A percentile compares a stretch with the other conserved stretches of the same genome.
These are phyloP conservation scores for Thalassiosira livingstoniorum DNA, from an alignment of 352 stramenopile species.

Conservation along the genomic window DNA sequence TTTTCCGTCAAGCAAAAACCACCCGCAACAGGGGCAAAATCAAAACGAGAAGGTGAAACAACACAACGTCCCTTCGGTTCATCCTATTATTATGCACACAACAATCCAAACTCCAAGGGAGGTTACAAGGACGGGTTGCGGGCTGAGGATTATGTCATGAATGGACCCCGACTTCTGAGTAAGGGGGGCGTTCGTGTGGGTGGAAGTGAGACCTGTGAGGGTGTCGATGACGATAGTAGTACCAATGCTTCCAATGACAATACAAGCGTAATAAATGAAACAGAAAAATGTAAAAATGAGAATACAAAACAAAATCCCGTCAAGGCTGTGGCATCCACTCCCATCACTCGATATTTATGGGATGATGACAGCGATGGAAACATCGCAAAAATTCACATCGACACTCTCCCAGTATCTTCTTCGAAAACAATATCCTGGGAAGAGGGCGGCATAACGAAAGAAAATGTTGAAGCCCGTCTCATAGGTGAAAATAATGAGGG, in stretches of 20 bases:
- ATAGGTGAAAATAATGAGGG: slow-evolving; percentile 54
- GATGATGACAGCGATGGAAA: slow-evolving; percentile 71
- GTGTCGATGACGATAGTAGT: slow-evolving; percentile 11
- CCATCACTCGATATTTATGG: slow-evolving; percentile 79
- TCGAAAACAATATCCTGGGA: slow-evolving; percentile 47
- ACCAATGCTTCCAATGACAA: slow-evolving; percentile 4
- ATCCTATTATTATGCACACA: slow-evolving; percentile 84
- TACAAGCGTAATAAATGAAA: neutral
- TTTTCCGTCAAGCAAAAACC: slow-evolving; percentile 61
- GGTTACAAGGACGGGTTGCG: slow-evolving; percentile 82
- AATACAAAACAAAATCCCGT: slow-evolving; percentile 8
- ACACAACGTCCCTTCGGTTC: slow-evolving; percentile 73
- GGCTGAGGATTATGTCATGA: slow-evolving; percentile 84
- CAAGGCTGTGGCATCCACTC: slow-evolving; percentile 21
- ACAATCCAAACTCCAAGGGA: slow-evolving; percentile 60
- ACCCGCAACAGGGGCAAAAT: slow-evolving; percentile 11
- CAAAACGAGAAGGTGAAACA: neutral
- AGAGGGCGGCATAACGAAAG: slow-evolving; percentile 51
- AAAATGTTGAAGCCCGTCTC: slow-evolving; percentile 51
- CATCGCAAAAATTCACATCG: slow-evolving; percentile 78
- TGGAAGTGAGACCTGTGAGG: neutral
- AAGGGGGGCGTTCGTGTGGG: slow-evolving; percentile 62
- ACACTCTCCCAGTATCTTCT: slow-evolving; percentile 63
- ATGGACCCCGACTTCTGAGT: slow-evolving; percentile 75
- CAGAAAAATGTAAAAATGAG: slow-evolving; percentile 2